Evolutionary conservation across 2,329 filamentous ascomycete species (phyloP).

Genomic region (Setomelanomma holmii): DNA sequence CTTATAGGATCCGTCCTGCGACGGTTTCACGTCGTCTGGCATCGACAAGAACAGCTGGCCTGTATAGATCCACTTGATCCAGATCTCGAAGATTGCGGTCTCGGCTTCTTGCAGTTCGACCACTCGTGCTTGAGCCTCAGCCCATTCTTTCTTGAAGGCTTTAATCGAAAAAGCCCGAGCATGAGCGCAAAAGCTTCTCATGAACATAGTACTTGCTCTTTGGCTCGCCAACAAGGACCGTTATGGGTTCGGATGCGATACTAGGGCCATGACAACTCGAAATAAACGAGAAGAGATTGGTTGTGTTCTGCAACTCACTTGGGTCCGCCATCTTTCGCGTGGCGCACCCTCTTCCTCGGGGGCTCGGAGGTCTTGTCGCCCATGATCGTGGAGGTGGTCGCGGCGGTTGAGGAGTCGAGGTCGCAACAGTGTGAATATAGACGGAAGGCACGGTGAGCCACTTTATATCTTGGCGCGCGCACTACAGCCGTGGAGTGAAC

Average conservation of each 20-base stretch:
- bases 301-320: neutral
- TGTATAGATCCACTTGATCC: conserved; percentile 15
- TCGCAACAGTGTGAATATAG: too few relatives aligned
- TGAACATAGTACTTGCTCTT: too few relatives aligned
- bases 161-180: conserved; percentile 9
- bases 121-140: conserved; percentile 1
- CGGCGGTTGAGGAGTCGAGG: neutral
- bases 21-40: neutral
- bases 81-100: conserved; percentile 4
- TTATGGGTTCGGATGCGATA: too few relatives aligned
- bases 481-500: neutral
- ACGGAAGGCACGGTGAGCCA: too few relatives aligned
- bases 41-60: neutral
- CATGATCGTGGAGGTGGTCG: neutral
- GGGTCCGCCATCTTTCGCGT: neutral
- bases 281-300: neutral
- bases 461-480: neutral
- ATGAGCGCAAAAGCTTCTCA: conserved; percentile 1
- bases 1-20: neutral
- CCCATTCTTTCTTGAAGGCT: conserved; percentile 4
- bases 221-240: too few relatives aligned
- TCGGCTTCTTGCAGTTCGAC: conserved; percentile 1
- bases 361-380: neutral
- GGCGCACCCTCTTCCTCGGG: conserved; percentile 4
- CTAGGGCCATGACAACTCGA: too few relatives aligned